Percentiles rank a stretch among this genome's conserved stretches.
These are phyloP conservation scores for Lactarius indigo DNA, from an alignment of 768 basidiomycete species.

Conservation along the genomic window DNA sequence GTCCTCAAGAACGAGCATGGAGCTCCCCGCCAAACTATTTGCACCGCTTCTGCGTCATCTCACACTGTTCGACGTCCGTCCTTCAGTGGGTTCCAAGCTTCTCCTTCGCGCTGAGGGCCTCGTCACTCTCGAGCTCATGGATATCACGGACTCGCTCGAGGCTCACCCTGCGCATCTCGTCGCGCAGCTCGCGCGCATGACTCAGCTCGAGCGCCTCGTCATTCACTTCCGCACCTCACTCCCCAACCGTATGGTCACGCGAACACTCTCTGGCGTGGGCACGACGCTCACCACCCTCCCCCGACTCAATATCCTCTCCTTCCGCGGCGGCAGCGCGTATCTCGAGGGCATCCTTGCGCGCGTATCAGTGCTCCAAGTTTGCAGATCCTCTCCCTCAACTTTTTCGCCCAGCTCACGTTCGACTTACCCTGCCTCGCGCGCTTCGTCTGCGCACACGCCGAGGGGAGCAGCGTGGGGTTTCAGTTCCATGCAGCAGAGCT, in stretches of 20 bases:
- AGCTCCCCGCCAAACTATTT: not conserved
- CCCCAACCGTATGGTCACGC: not conserved
- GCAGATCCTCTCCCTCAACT: not conserved
- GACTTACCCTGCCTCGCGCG: not conserved
- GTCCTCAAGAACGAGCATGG: not conserved
- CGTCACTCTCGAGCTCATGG: not conserved
- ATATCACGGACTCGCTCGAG: not conserved
- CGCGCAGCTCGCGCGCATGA: not conserved
- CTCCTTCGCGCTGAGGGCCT: not conserved
- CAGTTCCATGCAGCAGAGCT: no score
- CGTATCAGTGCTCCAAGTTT: not conserved
- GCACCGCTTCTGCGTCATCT: not conserved
- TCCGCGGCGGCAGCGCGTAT: not conserved
- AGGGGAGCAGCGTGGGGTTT: no score
- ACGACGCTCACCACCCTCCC: not conserved
- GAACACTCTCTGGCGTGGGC: not conserved
- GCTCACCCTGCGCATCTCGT: not conserved
- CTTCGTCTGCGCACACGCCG: no score
- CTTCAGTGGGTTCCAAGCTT: not conserved
- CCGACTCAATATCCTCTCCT: not conserved
- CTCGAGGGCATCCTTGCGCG: not conserved
- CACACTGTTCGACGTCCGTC: not conserved
- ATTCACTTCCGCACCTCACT: not conserved
- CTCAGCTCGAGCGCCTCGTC: not conserved
- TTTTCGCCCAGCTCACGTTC: slow-evolving; percentile 10